phyloP scores from a whole-genome alignment of 2,329 filamentous ascomycete genomes.

The Xylaria sp. region DNA sequence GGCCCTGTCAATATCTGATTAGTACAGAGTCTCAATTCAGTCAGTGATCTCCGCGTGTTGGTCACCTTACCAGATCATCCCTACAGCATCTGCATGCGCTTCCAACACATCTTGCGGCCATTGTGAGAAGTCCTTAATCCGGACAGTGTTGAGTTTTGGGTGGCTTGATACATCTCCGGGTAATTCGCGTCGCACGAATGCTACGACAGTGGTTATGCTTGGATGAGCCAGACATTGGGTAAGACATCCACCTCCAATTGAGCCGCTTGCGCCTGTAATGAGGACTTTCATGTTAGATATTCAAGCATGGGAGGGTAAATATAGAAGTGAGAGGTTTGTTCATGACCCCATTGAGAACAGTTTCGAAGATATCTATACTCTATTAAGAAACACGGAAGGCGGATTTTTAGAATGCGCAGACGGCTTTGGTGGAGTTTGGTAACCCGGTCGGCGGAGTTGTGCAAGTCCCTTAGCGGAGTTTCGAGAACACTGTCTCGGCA shows the following conservation, averaged over 20 bases:
- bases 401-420: background rate
- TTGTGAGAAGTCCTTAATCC: conserved; percentile 42
- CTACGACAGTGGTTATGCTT: conserved; percentile 46
- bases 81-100: conserved; percentile 44
- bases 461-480: conserved; percentile 20
- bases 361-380: background rate
- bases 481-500: background rate
- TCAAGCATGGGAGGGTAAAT: background rate
- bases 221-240: conserved; percentile 50
- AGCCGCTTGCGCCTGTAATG: conserved; percentile 50
- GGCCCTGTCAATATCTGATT: conserved; percentile 27
- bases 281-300: conserved; percentile 51
- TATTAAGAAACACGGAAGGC: background rate
- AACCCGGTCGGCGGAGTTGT: conserved; percentile 21
- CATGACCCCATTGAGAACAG: background rate
- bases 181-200: conserved; percentile 48
- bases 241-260: conserved; percentile 50
- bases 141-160: conserved; percentile 41
- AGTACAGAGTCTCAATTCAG: background rate
- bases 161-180: conserved; percentile 33
- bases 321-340: background rate
- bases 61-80: conserved; percentile 45
- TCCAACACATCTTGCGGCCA: conserved; percentile 45
- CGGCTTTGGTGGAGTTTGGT: conserved; percentile 10
- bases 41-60: background rate